Conservation (phyloP, 2,329 filamentous ascomycete genomes). For the Coniosporium tulheliwenetii region DNA sequence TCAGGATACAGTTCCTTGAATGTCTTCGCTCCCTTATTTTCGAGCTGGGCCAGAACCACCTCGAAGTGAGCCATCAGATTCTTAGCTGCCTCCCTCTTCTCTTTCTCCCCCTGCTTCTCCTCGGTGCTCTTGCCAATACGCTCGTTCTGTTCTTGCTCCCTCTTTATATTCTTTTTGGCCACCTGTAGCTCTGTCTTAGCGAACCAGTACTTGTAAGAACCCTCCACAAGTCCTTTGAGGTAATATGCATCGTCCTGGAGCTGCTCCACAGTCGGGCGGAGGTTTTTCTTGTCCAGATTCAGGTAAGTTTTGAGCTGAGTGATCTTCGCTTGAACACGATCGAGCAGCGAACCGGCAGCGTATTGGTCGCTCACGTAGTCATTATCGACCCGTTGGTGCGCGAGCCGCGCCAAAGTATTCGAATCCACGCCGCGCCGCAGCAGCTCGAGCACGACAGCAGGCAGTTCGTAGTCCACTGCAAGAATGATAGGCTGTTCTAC, state of each 20-base stretch:
- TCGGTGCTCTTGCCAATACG: constrained; percentile 11
- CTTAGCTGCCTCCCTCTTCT: constrained; percentile 42
- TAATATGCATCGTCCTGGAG: constrained; percentile 32
- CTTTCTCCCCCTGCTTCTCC: constrained; percentile 16
- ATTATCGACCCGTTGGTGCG: constrained; percentile 10
- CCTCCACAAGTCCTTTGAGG: constrained; percentile 32
- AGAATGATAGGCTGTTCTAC: constrained; percentile 51
- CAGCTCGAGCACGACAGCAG: constrained; percentile 40
- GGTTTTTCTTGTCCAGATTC: constrained; percentile 10
- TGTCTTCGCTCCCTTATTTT: constrained; percentile 46
- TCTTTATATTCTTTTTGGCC: constrained; percentile 21
- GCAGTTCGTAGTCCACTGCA: constrained; percentile 38
- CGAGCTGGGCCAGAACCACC: constrained; percentile 36
- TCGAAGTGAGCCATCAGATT: constrained; percentile 37
- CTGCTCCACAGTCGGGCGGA: constrained; percentile 11
- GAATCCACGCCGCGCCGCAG: constrained; percentile 49
- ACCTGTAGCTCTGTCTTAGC: constrained; percentile 24
- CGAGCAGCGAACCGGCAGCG: no score
- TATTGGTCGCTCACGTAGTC: no score
- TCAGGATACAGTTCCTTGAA: constrained; percentile 50
- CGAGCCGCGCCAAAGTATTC: constrained; percentile 37
- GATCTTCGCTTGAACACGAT: no score
- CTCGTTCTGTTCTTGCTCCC: constrained; percentile 12
- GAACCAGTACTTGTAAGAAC: constrained; percentile 46
- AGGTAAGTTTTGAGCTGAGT: no score